phyloP scores from a whole-genome alignment of 371 early-diverging fungal genomes.

The Apophysomyces trapeziformis region DNA sequence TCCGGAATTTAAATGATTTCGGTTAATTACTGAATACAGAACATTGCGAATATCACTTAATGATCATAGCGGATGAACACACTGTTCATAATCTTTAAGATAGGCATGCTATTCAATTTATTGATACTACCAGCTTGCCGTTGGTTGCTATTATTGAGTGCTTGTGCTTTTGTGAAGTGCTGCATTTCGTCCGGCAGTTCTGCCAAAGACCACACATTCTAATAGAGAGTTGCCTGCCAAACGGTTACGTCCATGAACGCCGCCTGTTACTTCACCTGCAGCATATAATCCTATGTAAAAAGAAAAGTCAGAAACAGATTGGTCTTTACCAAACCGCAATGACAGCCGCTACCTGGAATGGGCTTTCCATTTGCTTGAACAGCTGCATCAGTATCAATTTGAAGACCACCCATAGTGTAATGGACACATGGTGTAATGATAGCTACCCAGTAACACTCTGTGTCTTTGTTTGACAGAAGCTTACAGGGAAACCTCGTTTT shows the following conservation, averaged over 20 bases:
- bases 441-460: slow-evolving; percentile 65
- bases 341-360: slow-evolving; percentile 16
- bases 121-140: too few relatives aligned
- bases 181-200: slow-evolving; percentile 72
- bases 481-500: slow-evolving; percentile 72
- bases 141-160: too few relatives aligned
- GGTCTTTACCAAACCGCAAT: slow-evolving; percentile 1
- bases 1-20: too few relatives aligned
- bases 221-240: slow-evolving; percentile 84
- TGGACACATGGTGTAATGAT: slow-evolving; percentile 81
- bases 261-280: slow-evolving; percentile 80
- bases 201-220: slow-evolving; percentile 87
- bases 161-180: slow-evolving; percentile 17
- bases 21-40: too few relatives aligned
- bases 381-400: slow-evolving; percentile 60
- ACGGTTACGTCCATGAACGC: slow-evolving; percentile 85
- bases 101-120: too few relatives aligned
- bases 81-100: too few relatives aligned
- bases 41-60: too few relatives aligned
- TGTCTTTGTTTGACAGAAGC: slow-evolving; percentile 39
- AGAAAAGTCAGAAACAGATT: slow-evolving; percentile 23
- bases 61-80: too few relatives aligned
- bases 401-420: slow-evolving; percentile 87
- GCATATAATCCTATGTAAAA: slow-evolving; percentile 68
- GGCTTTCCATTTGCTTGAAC: slow-evolving; percentile 14